Base-by-base conservation (phyloP, 192 early-diverging fungal species). In the Umbelopsis sp. region DNA sequence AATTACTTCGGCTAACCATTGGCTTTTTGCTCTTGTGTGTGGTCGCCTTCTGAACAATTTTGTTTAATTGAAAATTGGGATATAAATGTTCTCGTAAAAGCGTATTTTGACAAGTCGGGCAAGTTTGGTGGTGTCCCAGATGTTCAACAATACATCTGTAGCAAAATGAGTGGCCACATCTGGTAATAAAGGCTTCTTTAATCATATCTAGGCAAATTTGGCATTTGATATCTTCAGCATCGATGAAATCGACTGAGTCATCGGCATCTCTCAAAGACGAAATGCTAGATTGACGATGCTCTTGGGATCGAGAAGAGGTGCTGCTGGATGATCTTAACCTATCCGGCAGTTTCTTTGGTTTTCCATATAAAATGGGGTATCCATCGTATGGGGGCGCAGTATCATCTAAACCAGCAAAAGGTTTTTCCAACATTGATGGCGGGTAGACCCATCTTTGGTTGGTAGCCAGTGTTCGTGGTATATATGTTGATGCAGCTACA, bases 151-250 rank as follows among this genome's bases (percentile, higher is more conserved):
- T 95, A 72, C 95, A 97, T 7, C 76, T 67, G 76, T 90, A 87
- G 73, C 92, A 96, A 79, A 91, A 96, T 6, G 91, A 92, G 77
- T 96, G 94, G 1, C 94, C 93, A 78, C 94, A 96, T 23, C 82
- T 82, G 2, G 92, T 86, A 73, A 93, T 86, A 74, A 90, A 93
- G 0, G 91, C 91, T 53, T 93, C 89, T 35, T 78, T 78, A 68
- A 96, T 90, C 16, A 83, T 77, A 44, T 88, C 82, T 25, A 89
- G 74, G 66, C 94, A 96, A 30, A 96, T 93, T 23, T 92, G 90
- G 70, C 55, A 61, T 61, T 61, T 61, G 0, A 61, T 61, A n/a
- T 61, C 55, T 2, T 61, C 55, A 12, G 13, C n/a, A 61, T 61
- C 55, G 35, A 61, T 61, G 7, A 61, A 16, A 61, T 61, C 55